Conservation (phyloP, 495 filamentous ascomycete species). For the Penicillium lagena region DNA sequence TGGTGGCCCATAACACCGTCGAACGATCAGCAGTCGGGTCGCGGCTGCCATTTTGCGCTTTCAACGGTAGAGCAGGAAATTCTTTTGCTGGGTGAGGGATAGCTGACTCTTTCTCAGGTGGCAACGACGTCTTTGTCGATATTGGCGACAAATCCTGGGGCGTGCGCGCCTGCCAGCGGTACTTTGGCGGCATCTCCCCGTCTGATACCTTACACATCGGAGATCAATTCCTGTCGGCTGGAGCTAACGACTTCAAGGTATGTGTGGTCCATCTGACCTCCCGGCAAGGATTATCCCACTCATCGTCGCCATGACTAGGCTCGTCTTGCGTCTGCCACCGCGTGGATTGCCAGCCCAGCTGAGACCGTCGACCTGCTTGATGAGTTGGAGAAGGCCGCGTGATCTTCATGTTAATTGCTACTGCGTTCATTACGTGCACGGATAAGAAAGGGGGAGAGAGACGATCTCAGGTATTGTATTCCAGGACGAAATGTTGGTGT, state of each 20-base stretch:
- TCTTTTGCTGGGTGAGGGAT: neutral
- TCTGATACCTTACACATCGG: constrained; percentile 75
- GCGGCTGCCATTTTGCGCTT: constrained; percentile 88
- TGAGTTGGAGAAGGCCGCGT: constrained; percentile 39
- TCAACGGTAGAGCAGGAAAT: constrained; percentile 63
- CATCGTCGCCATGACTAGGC: constrained; percentile 29
- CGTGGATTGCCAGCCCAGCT: constrained; percentile 87
- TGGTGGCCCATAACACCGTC: constrained; percentile 86
- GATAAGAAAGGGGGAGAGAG: too few species aligned
- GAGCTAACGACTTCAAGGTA: constrained; percentile 95
- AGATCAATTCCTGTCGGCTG: constrained; percentile 93
- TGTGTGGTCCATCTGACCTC: neutral
- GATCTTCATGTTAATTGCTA: too few species aligned
- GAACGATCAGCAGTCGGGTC: constrained; percentile 68
- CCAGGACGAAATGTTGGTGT: too few species aligned
- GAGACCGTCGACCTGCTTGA: constrained; percentile 88
- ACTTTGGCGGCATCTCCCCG: constrained; percentile 68
- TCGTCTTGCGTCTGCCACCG: constrained; percentile 57
- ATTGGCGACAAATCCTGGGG: constrained; percentile 98
- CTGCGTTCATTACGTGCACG: too few species aligned
- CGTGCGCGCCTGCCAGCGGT: constrained; percentile 85
- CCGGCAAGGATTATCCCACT: neutral
- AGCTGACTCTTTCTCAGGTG: constrained; percentile 37
- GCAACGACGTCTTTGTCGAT: constrained; percentile 96
- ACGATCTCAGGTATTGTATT: too few species aligned